phyloP scores from a whole-genome alignment of 2,329 filamentous ascomycete species.

The Penicillium fuscoglaucum region DNA sequence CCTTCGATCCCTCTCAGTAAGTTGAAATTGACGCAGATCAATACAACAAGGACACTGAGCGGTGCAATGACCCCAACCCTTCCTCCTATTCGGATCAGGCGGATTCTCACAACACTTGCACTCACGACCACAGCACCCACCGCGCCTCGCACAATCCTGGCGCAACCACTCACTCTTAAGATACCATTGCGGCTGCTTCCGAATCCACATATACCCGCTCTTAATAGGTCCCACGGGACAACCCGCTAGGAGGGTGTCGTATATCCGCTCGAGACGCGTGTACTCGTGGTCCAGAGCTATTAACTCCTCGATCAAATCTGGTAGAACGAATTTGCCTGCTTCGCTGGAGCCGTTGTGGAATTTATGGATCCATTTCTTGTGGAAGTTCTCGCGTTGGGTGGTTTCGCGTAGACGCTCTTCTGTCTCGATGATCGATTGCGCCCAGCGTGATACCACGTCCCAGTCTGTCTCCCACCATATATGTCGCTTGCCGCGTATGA shows the following conservation, averaged over 20 bases:
- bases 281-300: slow-evolving; percentile 6
- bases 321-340: not conserved
- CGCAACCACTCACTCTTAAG: slow-evolving; percentile 5
- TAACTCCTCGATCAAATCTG: slow-evolving; percentile 8
- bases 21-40: not conserved
- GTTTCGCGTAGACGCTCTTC: slow-evolving; percentile 4
- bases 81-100: not conserved
- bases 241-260: not conserved
- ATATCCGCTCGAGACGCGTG: not conserved
- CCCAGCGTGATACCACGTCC: slow-evolving; percentile 1
- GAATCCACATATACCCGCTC: slow-evolving; percentile 8
- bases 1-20: not conserved
- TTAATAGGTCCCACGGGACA: slow-evolving; percentile 8
- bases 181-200: slow-evolving; percentile 8
- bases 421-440: slow-evolving; percentile 10
- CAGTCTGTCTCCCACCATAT: slow-evolving; percentile 9
- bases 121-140: slow-evolving; percentile 13
- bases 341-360: not conserved
- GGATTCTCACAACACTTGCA: slow-evolving; percentile 10
- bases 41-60: slow-evolving; percentile 8
- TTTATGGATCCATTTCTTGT: slow-evolving; percentile 4
- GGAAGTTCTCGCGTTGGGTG: slow-evolving; percentile 3
- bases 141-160: slow-evolving; percentile 8
- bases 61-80: slow-evolving; percentile 11
- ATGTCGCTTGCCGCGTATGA: slow-evolving; percentile 5